Evolutionary conservation across 371 early-diverging fungal species (phyloP), one percentile per base, ranked within the genome.

Genomic region (Dichotomocladium elegans): DNA sequence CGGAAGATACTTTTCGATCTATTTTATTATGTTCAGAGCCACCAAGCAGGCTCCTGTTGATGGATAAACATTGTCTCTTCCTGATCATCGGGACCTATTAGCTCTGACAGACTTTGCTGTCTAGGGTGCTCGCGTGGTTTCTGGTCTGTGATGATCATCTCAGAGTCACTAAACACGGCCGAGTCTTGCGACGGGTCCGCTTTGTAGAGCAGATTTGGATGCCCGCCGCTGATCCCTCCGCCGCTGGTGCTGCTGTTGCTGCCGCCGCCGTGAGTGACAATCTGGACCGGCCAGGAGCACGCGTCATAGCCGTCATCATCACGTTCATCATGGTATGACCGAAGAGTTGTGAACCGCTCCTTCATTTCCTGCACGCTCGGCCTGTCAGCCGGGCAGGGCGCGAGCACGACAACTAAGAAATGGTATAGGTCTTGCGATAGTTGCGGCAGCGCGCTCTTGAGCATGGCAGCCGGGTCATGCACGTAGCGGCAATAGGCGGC

Each of bases 151-250:
- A n/a, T n/a, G n/a, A n/a, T n/a, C n/a, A n/a, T n/a, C n/a, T n/a
- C n/a, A n/a, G n/a, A n/a, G n/a, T n/a, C n/a, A n/a, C n/a, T n/a
- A 49, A 72, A 76, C 55, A 67, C 58, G 29, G 72, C 77, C 41
- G 77, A 76, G 35, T 76, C 77, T 37, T 1, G 1, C n/a, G 21
- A 51, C 53, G 64, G 28, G 64, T 67, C 26, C 53, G 57, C 41
- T 63, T 60, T 52, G 59, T 57, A 40, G 47, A 22, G 17, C 53
- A 41, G 28, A n/a, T n/a, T n/a, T n/a, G n/a, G n/a, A 63, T 67
- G 33, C 33, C 51, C 31, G 62, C 49, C 61, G 55, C 52, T n/a
- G n/a, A 8, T 25, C 31, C 34, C 24, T 15, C 53, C 27, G 28
- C 45, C 26, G 45, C 14, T 12, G 45, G 29, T 28, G 19, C 42